Evolutionary conservation across 176 grass and related monocot species (phyloP).

Genomic region (Triticum dicoccoides): DNA sequence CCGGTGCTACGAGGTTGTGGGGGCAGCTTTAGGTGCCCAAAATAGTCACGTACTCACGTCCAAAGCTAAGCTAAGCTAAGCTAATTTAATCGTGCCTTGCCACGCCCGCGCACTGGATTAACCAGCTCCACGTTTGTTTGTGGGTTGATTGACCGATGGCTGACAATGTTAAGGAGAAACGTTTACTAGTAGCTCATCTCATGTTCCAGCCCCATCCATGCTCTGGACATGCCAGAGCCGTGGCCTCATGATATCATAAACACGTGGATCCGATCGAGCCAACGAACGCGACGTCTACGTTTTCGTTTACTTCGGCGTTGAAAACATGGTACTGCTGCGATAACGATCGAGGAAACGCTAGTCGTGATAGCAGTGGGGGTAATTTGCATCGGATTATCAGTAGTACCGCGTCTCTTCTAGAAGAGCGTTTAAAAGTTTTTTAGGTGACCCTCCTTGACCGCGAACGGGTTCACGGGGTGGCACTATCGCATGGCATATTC

Average conservation of each 20-base stretch:
- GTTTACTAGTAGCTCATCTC: not conserved
- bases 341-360: not conserved
- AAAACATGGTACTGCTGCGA: not conserved
- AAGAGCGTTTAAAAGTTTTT: not conserved
- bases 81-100: not conserved
- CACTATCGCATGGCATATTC: constrained; percentile 14
- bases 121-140: not conserved
- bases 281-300: not conserved
- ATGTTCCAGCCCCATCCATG: not conserved
- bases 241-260: not conserved
- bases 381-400: not conserved
- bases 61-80: not conserved
- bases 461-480: not conserved
- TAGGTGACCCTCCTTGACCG: not conserved
- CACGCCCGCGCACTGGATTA: not conserved
- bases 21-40: not conserved
- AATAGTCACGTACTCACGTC: not conserved
- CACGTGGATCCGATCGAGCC: not conserved
- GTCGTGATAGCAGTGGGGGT: too few relatives aligned
- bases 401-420: not conserved
- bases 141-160: not conserved
- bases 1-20: not conserved
- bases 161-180: not conserved
- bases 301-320: not conserved
- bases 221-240: not conserved